Evolutionary conservation across 495 filamentous ascomycete genomes (phyloP).

Genomic region (Delitschia confertaspora): DNA sequence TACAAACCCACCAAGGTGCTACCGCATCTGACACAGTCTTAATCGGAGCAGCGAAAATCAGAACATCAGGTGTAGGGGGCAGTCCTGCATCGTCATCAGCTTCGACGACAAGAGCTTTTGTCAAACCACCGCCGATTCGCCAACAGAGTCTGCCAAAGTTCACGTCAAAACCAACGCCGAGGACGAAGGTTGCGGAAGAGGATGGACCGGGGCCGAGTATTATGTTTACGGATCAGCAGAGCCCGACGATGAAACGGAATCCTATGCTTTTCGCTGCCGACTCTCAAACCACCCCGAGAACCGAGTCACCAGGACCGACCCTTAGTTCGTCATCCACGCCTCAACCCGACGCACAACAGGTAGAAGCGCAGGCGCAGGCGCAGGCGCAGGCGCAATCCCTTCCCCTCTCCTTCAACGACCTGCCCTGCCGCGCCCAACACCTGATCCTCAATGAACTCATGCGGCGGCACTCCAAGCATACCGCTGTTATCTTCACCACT

Average conservation of each 20-base stretch:
- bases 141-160: constrained; percentile 47
- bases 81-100: constrained; percentile 3
- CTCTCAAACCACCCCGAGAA: too few species aligned
- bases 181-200: constrained; percentile 55
- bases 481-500: constrained; percentile 76
- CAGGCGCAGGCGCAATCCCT: too few species aligned
- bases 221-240: too few species aligned
- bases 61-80: not conserved
- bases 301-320: too few species aligned
- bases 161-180: constrained; percentile 64
- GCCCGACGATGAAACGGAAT: too few species aligned
- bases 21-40: constrained; percentile 22
- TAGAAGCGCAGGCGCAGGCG: too few species aligned
- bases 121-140: constrained; percentile 43
- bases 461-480: constrained; percentile 55
- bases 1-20: constrained; percentile 17
- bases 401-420: constrained; percentile 73
- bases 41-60: not conserved
- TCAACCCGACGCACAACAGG: too few species aligned
- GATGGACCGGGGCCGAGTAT: constrained; percentile 63
- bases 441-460: constrained; percentile 81
- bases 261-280: too few species aligned
- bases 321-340: too few species aligned
- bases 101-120: constrained; percentile 23
- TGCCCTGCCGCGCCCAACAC: constrained; percentile 74